Evolutionary conservation across 495 filamentous ascomycete species (phyloP).

Genomic region (Lindgomyces ingoldianus): DNA sequence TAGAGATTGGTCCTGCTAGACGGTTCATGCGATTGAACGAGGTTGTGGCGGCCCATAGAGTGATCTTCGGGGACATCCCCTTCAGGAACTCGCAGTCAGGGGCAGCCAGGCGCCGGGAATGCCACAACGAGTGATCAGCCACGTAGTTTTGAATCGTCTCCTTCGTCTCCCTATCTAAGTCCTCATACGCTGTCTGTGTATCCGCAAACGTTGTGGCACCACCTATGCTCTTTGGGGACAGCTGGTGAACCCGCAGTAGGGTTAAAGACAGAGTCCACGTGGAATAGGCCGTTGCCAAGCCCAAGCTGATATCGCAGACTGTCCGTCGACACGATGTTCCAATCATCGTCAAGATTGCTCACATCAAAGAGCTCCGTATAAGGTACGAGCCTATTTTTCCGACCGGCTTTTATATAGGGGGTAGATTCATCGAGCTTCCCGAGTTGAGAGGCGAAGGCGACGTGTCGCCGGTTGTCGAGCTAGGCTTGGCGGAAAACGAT

Average conservation of each 20-base stretch:
- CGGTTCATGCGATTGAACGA: constrained; percentile 56
- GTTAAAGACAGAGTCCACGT: constrained; percentile 61
- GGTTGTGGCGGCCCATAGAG: constrained; percentile 52
- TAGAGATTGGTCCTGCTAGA: constrained; percentile 58
- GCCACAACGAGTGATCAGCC: constrained; percentile 56
- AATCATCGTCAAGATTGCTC: constrained; percentile 54
- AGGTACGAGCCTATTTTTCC: constrained; percentile 43
- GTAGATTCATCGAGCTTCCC: constrained; percentile 60
- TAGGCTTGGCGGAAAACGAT: constrained; percentile 56
- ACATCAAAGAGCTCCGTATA: constrained; percentile 60
- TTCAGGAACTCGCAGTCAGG: constrained; percentile 50
- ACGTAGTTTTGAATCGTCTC: constrained; percentile 49
- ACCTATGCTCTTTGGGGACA: constrained; percentile 54
- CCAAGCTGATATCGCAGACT: constrained; percentile 19
- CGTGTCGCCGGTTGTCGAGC: constrained; percentile 51
- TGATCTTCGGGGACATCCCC: constrained; percentile 48
- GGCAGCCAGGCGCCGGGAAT: constrained; percentile 55
- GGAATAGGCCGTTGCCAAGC: constrained; percentile 57
- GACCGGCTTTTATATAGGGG: constrained; percentile 52
- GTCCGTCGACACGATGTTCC: constrained; percentile 24
- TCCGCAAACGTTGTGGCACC: constrained; percentile 62
- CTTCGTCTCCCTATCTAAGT: constrained; percentile 48
- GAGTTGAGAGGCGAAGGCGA: constrained; percentile 55
- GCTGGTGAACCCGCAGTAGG: constrained; percentile 56
- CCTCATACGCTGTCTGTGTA: constrained; percentile 56